Base-by-base conservation (phyloP, 352 stramenopile genomes). In the Pythium rhizo-oryzae region DNA sequence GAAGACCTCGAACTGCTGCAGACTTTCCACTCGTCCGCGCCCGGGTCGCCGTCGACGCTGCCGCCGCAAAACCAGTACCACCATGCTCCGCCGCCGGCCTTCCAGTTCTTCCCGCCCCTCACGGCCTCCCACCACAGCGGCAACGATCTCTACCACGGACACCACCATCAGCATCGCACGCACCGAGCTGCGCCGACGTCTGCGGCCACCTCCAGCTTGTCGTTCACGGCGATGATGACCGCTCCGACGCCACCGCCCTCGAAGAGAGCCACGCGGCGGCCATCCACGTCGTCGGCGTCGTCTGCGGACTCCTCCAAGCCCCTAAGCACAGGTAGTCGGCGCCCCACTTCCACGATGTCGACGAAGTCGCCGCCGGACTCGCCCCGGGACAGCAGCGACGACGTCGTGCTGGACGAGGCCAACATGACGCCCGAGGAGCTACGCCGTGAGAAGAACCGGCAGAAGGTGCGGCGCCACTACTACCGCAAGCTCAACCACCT, bases 401-500 rank as follows among this genome's bases (percentile, higher is more conserved):
- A 24, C 15, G 44, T 24, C 6, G 24, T 51, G 9, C 44, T 51
- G 18, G 44, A 46, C 56, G 15, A 57, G 28, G 46, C 55, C 8
- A 11, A 55, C 1, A 21, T 61, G n/a, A 49, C 56, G 35, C 47
- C 56, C 0, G 69, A 76, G 13, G 72, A 76, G 21, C 8, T 60
- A 6, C 69, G 72, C 12, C 59, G 60, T 2, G 69, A 74, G 24
- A 76, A 76, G 47, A 79, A 79, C 53, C 69, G 72, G 9, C 65
- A 70, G 23, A 79, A 79, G 55, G 72, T 79, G 47, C 69, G 72
- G 6, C 69, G 69, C 21, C 69, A 76, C 69, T 79, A 79, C 72
- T 72, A 79, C 62, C 69, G 69, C 56, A 72, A 75, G 53, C 57
- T 76, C 43, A 59, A 51, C 18, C 57, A 59, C n/a, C 60, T 75